A percentile compares a stretch with the other conserved stretches of the same genome.
These are phyloP conservation scores for Cryphonectria parasitica DNA, from an alignment of 2,329 filamentous ascomycete species.

Conservation along the genomic window DNA sequence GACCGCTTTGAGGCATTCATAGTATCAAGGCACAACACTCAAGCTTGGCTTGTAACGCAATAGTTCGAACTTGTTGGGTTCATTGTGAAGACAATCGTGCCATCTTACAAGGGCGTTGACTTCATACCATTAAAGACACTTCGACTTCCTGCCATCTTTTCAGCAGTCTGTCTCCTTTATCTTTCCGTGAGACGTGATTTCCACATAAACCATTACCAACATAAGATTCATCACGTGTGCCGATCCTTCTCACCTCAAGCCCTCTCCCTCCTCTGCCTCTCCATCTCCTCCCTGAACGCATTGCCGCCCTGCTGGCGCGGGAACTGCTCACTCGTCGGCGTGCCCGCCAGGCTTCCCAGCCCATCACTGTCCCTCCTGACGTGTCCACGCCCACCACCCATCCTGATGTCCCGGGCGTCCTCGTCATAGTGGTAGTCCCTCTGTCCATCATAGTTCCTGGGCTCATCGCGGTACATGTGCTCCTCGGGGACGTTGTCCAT, in stretches of 20 bases:
- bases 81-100: not conserved
- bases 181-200: not conserved
- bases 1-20: not conserved
- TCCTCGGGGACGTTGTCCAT: conserved; percentile 41
- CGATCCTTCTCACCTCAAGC: not conserved
- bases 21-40: not conserved
- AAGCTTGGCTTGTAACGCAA: not conserved
- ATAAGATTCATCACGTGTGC: not conserved
- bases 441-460: conserved; percentile 28
- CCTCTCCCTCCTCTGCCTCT: conserved; percentile 50
- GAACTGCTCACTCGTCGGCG: conserved; percentile 49
- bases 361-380: conserved; percentile 51
- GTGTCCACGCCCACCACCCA: conserved; percentile 24
- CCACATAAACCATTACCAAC: conserved; percentile 1
- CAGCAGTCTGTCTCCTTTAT: not conserved
- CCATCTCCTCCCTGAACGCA: conserved; percentile 54
- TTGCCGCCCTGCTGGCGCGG: conserved; percentile 43
- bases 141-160: not conserved
- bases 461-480: conserved; percentile 33
- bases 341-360: conserved; percentile 53
- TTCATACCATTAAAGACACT: not conserved
- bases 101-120: not conserved
- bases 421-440: conserved; percentile 36
- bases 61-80: not conserved
- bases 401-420: conserved; percentile 33